phyloP scores from a whole-genome alignment of 352 stramenopile species.

The Globisporangium barbulae region DNA sequence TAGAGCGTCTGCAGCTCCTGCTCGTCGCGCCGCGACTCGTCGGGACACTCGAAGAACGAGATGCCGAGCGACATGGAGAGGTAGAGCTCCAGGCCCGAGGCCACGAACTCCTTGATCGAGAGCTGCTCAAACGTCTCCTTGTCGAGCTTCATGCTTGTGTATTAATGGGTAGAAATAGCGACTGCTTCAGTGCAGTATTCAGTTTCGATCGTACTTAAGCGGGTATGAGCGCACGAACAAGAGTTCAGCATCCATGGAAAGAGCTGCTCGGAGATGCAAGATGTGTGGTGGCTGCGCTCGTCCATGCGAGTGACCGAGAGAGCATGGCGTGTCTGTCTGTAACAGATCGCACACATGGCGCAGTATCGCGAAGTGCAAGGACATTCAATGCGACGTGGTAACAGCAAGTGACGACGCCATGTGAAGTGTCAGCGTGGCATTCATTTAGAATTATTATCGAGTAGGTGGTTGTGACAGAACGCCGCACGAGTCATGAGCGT shows the following conservation, averaged over 20 bases:
- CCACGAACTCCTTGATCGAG: conserved; percentile 61
- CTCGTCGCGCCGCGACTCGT: conserved; percentile 41
- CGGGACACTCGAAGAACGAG: conserved; percentile 69
- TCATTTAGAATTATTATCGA: too few species aligned
- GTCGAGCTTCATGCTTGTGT: conserved; percentile 21
- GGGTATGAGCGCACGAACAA: not conserved
- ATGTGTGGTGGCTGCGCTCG: too few species aligned
- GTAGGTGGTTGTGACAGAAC: not conserved
- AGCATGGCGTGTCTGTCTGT: too few species aligned
- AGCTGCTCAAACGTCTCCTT: conserved; percentile 38
- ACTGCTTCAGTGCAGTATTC: not conserved
- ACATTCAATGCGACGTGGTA: too few species aligned
- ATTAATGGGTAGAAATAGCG: not conserved
- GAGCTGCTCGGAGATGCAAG: too few species aligned
- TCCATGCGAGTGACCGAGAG: too few species aligned
- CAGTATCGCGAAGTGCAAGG: too few species aligned
- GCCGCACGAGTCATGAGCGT: not conserved
- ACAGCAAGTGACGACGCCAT: too few species aligned
- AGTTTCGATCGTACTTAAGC: conserved; percentile 5
- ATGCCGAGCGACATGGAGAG: conserved; percentile 65
- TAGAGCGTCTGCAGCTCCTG: conserved; percentile 74
- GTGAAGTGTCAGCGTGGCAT: too few species aligned
- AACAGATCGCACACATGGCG: too few species aligned
- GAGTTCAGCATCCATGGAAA: not conserved
- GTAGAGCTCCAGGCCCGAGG: conserved; percentile 62